phyloP scores from a whole-genome alignment of 2,329 filamentous ascomycete genomes.

The Plectosphaerella sp. region DNA sequence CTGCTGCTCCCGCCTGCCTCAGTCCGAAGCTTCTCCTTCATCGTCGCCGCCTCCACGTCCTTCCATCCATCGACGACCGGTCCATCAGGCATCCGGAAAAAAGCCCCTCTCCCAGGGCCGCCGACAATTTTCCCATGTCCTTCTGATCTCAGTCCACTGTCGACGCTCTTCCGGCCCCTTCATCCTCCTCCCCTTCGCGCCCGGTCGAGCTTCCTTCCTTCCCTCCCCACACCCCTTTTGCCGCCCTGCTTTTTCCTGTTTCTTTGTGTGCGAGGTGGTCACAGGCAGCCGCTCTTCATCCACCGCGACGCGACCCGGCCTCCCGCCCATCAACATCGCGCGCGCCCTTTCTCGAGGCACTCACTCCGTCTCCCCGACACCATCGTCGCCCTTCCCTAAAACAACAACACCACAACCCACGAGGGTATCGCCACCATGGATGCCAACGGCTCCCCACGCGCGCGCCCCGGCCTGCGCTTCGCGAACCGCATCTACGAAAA shows the following conservation, averaged over 20 bases:
- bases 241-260: constrained; percentile 4
- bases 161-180: neutral
- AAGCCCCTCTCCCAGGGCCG: neutral
- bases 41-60: neutral
- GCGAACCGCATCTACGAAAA: constrained; percentile 36
- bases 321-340: neutral
- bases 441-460: constrained; percentile 28
- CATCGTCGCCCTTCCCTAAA: constrained; percentile 3
- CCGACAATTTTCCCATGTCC: neutral
- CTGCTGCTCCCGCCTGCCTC: no score
- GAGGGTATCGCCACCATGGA: constrained; percentile 8
- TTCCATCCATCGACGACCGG: neutral
- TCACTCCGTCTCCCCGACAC: constrained; percentile 1
- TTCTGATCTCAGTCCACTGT: neutral
- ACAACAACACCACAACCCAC: constrained; percentile 4
- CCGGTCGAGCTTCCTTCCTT: no score
- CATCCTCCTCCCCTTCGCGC: neutral
- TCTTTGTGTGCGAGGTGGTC: constrained; percentile 1
- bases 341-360: neutral
- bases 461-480: constrained; percentile 36
- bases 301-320: neutral
- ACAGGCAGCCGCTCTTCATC: neutral
- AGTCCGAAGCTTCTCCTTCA: no score
- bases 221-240: constrained; percentile 4
- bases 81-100: no score